Conservation (phyloP, 164 flowering plant genomes). For the Piper longum region DNA sequence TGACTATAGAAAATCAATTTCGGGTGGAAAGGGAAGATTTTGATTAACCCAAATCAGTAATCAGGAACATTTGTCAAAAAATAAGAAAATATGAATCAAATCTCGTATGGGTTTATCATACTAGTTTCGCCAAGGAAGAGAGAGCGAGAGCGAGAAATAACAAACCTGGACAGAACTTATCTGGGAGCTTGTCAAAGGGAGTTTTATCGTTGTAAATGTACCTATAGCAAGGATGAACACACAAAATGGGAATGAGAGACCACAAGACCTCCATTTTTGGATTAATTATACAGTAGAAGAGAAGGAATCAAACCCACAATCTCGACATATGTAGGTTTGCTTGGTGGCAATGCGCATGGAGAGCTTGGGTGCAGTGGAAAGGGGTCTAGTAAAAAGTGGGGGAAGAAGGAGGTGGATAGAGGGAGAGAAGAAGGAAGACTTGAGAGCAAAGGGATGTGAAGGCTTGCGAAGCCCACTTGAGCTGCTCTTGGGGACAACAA, state of each 20-base stretch:
- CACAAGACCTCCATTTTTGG: not conserved
- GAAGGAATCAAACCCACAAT: conserved; percentile 56
- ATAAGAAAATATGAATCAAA: too few species aligned
- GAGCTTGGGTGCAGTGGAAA: conserved; percentile 32
- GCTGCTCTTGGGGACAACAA: conserved; percentile 17
- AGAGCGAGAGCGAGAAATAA: too few species aligned
- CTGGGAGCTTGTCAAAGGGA: conserved; percentile 85
- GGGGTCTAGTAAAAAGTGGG: conserved; percentile 14
- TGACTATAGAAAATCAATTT: too few species aligned
- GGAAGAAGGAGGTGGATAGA: conserved; percentile 31
- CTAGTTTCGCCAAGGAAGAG: too few species aligned
- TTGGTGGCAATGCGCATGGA: conserved; percentile 71
- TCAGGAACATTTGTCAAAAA: too few species aligned
- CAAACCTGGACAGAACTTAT: conserved; percentile 88
- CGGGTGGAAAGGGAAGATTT: too few species aligned
- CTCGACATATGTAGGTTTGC: conserved; percentile 91
- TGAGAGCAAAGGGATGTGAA: conserved; percentile 35
- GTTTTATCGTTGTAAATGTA: conserved; percentile 83
- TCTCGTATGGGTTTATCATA: too few species aligned
- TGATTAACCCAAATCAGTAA: too few species aligned
- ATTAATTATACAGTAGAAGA: not conserved
- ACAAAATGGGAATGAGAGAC: not conserved
- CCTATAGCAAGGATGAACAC: conserved; percentile 31
- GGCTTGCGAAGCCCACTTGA: conserved; percentile 31
- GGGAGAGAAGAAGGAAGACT: conserved; percentile 44